Conservation (phyloP, 1,284 basidiomycete species). For the Moniliophthora roreri region DNA sequence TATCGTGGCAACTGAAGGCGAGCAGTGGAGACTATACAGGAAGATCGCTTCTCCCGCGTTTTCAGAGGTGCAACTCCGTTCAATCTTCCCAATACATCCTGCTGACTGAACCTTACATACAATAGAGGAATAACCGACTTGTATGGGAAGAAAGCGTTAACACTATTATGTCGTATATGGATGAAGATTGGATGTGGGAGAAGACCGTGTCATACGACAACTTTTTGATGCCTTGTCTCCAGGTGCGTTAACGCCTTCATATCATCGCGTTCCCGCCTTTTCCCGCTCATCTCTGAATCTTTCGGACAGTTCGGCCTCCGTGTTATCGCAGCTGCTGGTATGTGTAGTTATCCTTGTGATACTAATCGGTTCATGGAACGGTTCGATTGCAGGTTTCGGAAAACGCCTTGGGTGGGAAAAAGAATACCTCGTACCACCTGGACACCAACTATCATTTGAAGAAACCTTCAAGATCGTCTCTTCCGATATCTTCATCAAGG, state of each 20-base stretch:
- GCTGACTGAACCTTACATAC: no score
- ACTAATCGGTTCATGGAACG: not conserved
- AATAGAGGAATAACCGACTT: no score
- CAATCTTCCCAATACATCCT: no score
- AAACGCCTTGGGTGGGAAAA: conserved; percentile 49
- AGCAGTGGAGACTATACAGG: no score
- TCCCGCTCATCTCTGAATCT: no score
- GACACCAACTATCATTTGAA: conserved; percentile 56
- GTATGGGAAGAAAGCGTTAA: no score
- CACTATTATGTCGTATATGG: no score
- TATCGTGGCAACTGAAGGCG: no score
- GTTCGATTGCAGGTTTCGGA: conserved; percentile 17
- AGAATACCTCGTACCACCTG: conserved; percentile 35
- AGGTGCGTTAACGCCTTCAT: conserved; percentile 34
- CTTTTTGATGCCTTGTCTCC: conserved; percentile 37
- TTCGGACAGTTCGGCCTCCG: conserved; percentile 5
- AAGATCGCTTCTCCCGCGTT: no score
- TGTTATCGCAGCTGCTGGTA: conserved; percentile 1
- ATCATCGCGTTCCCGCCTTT: not conserved
- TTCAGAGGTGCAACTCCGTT: no score
- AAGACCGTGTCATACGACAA: no score
- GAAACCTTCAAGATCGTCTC: conserved; percentile 50
- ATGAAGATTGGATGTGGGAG: no score
- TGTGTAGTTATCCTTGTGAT: not conserved
- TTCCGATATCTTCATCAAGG: conserved; percentile 38